Evolutionary conservation across 1,139 yeast genomes (phyloP), one percentile per base, ranked within the genome.

Genomic region (Scheffersomyces quercinus): DNA sequence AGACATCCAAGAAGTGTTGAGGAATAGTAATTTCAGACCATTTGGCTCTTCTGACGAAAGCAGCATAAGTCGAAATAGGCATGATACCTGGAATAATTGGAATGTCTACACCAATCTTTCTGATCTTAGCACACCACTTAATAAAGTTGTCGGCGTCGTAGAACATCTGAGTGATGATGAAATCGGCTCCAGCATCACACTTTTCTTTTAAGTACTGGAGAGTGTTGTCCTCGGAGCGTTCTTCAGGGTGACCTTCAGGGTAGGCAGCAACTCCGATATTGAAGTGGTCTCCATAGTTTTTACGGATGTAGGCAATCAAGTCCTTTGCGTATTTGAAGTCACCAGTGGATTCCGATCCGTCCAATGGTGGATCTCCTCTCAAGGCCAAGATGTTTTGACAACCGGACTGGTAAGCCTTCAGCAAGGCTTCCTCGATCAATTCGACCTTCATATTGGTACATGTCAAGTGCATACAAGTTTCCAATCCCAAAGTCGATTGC

Each of bases 71-170:
- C 14, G 96, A 85, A 49, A 93, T 91, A 16, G 99, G 99, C 99
- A 93, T 93, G 65, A 93, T 90, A 24, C 99, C 99, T 1, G 99
- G 99, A 49, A 93, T 86, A 54, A 93, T 88, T 34, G 98, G 98
- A 44, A 88, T 82, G 37, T 75, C 75, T 51, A 93, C 78, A n/a
- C 97, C 98, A 29, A 75, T 74, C 29, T 75, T 81, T 52, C 95
- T 79, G 47, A 95, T 79, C 50, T 74, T 68, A 24, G 73, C 65
- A 57, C 95, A 90, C 99, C 99, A 93, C 28, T 67, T 55, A 46
- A 93, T 77, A 64, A 93, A 93, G 50, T 79, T 80, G 41, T 91
- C 96, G 10, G 80, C 93, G 62, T 93, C 98, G 64, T 91, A 93
- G 53, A 79, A 79, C 90, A 89, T 85, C 68, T 93, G 99, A 3